Base-by-base conservation (phyloP, 371 early-diverging fungal species). In the Mortierella sp. region DNA sequence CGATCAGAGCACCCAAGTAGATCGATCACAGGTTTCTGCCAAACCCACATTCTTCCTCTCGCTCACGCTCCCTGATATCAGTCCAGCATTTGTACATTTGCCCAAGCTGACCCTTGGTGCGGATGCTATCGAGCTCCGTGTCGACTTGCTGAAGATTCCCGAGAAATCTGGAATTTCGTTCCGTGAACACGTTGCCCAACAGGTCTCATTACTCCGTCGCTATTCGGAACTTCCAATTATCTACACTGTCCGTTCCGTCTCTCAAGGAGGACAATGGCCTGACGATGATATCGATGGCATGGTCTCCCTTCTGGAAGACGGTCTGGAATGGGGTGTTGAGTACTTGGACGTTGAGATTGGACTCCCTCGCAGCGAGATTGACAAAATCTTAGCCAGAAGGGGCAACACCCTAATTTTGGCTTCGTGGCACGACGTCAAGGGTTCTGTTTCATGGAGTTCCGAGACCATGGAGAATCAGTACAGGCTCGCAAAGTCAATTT, bases 101-200 rank as follows among this genome's bases (percentile, higher is more conserved):
- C 83, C 84, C 1, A 82, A 86, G 32, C 83, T 96, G 45, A 89
- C 92, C 8, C 91, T 93, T 58, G 97, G 97, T 8, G 88, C 92
- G 0, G 94, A 96, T 74, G 97, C 96, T 22, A 88, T 99, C 55
- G 99, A 99, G 86, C 84, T 98, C 52, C 95, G 99, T 36, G 97
- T 94, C 2, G 99, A 99, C 83, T 85, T 98, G 33, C 85, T 98
- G 50, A 77, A 85, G 63, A 78, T 78, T 19, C 87, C 88, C 7
- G 88, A 87, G 38, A 70, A 85, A 43, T 67, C 69, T 53, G 76
- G 76, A 8, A 67, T 71, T 19, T 75, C 84, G 16, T 86, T 89
- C 57, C 84, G 88, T 7, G 92, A 93, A 21, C 94, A 90, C 70
- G 90, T 96, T 50, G 92, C 90, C 36, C 84, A 89, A 36, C 97